Base-by-base conservation (phyloP, 139 green algal species). In the Closterium sp. region DNA sequence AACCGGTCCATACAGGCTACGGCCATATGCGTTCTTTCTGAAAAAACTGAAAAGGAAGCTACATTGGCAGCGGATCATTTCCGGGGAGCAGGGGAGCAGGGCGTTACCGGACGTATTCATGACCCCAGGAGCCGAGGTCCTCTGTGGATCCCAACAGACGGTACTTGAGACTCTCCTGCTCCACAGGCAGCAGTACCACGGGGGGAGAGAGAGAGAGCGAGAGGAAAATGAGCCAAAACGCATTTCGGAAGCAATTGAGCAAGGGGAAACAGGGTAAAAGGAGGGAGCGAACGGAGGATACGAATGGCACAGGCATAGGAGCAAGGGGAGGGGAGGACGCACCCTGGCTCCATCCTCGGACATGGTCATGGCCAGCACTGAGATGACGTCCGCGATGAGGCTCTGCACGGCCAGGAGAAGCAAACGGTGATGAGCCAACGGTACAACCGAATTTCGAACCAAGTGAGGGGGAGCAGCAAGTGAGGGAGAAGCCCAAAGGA, bases 351-450 rank as follows among this genome's bases (percentile, higher is more conserved):
- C 95, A 25, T 96, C 96, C 89, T 97, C 95, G 6, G 94, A 96
- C 31, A 96, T 95, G 2, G 97, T 99, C 95, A 98, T 99, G 21
- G 96, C 97, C 33, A 99, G 95, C 84, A 99, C 96, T 1, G 97
- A 99, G 32, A 99, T 92, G 7, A 99, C 95, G 86, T 99, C 98
- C 9, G 98, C 98, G 2, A 99, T 95, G 28, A 95, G 28, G 5
- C n/a, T 69, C 35, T 87, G 86, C 3, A 87, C 86, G 89, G 30
- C 30, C 21, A 9, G 7, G 30, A 86, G 83, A 7, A 83, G 64
- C 10, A 83, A 83, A 76, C 55, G 38, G 38, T 23, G 38, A 66
- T 66, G n/a, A n/a, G n/a, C n/a, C n/a, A n/a, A n/a, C n/a, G n/a
- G n/a, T n/a, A n/a, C n/a, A n/a, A n/a, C n/a, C n/a, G n/a, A n/a